Evolutionary conservation across 2,329 filamentous ascomycete genomes (phyloP).

Genomic region (Paecilomyces variotii): DNA sequence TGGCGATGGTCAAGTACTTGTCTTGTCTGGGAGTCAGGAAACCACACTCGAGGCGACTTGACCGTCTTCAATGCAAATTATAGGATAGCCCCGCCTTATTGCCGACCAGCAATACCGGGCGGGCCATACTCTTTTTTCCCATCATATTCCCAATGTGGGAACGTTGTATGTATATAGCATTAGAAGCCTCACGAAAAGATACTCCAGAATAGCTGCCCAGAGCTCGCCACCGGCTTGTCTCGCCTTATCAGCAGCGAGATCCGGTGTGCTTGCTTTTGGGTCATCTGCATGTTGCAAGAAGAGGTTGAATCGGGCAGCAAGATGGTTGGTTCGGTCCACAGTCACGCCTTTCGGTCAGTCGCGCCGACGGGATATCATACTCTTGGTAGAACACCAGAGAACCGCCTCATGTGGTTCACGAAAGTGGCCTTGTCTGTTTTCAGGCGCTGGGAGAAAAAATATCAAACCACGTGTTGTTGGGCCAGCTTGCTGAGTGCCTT

Average conservation of each 20-base stretch:
- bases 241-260: neutral
- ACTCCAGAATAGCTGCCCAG: neutral
- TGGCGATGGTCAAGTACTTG: neutral
- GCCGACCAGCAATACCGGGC: neutral
- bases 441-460: neutral
- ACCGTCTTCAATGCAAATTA: neutral
- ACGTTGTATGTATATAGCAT: neutral
- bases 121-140: too few species aligned
- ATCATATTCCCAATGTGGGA: neutral
- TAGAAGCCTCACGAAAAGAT: neutral
- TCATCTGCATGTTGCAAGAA: neutral
- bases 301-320: neutral
- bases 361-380: neutral
- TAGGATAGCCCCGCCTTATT: neutral
- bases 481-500: neutral
- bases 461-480: too few species aligned
- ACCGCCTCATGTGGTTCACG: neutral
- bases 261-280: neutral
- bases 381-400: neutral
- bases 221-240: neutral
- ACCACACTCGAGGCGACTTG: neutral
- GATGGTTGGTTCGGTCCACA: neutral
- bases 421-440: neutral
- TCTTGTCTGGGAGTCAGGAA: neutral
- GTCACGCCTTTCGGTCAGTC: neutral